Percentiles rank a stretch among this genome's conserved stretches.
phyloP scores from a whole-genome alignment of 495 filamentous ascomycete genomes.

The Achaetomiella virescens region DNA sequence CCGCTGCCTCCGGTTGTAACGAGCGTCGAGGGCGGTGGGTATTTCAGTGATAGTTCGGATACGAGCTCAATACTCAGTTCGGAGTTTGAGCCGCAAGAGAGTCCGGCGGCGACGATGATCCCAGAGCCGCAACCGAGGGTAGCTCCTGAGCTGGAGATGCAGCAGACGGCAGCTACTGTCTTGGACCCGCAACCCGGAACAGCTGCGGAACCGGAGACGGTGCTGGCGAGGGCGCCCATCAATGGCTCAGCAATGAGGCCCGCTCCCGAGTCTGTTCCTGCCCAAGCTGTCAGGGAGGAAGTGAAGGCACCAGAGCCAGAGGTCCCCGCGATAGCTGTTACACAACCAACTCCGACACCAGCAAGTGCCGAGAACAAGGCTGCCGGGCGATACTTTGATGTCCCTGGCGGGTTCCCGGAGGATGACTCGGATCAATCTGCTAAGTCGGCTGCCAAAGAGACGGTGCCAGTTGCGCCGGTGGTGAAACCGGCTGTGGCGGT shows the following conservation, averaged over 20 bases:
- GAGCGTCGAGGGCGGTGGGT: conserved; percentile 55
- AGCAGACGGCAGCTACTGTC: neutral
- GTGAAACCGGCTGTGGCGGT: neutral
- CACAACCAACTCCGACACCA: conserved; percentile 35
- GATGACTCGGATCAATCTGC: conserved; percentile 28
- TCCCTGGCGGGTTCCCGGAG: conserved; percentile 43
- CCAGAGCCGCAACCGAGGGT: neutral
- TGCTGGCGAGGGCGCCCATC: neutral
- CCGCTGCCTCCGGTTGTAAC: conserved; percentile 63
- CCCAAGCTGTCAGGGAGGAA: conserved; percentile 3
- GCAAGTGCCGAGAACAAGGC: conserved; percentile 11
- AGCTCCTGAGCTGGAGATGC: neutral
- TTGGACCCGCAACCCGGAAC: neutral
- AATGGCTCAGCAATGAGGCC: neutral
- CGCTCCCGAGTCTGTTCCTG: neutral
- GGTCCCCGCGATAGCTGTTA: conserved; percentile 35
- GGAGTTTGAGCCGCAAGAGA: conserved; percentile 11
- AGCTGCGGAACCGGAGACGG: neutral
- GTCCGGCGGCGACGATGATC: conserved; percentile 5
- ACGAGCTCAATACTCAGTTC: conserved; percentile 14
- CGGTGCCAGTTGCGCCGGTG: neutral
- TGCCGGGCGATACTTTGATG: conserved; percentile 25
- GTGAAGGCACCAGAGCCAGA: conserved; percentile 9
- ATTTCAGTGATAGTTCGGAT: conserved; percentile 43
- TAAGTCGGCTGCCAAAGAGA: neutral